These are phyloP conservation scores for Boehmeria nivea DNA, from an alignment of 306 rosid species.

Conservation along the genomic window DNA sequence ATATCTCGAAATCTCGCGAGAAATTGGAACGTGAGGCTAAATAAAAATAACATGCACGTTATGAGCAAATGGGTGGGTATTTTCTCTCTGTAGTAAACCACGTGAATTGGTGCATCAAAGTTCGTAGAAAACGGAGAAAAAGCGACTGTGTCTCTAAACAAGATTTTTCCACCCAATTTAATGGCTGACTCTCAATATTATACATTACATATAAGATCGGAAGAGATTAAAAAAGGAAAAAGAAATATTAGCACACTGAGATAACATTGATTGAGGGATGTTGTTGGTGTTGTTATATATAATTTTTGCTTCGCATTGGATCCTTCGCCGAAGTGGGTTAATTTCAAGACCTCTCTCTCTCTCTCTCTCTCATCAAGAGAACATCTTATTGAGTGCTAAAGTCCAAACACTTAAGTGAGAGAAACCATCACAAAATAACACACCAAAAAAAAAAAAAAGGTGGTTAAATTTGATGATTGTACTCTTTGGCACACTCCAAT, in stretches of 20 bases:
- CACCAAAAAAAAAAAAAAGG: slow-evolving; percentile 13
- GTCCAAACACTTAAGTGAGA: slow-evolving; percentile 39
- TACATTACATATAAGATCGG: too few relatives aligned
- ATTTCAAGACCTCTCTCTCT: slow-evolving; percentile 21
- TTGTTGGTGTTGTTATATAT: slow-evolving; percentile 11
- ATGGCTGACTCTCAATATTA: slow-evolving; percentile 17
- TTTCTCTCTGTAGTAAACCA: slow-evolving; percentile 29
- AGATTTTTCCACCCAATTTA: slow-evolving; percentile 20
- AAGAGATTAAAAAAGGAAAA: slow-evolving; percentile 7
- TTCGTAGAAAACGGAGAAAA: slow-evolving; percentile 25
- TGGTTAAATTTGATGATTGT: not conserved
- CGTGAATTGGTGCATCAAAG: slow-evolving; percentile 46
- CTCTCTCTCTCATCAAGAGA: slow-evolving; percentile 19
- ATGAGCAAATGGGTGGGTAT: slow-evolving; percentile 16
- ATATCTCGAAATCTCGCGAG: slow-evolving; percentile 13
- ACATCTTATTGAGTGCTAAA: slow-evolving; percentile 31
- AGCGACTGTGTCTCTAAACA: slow-evolving; percentile 15
- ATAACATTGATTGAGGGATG: slow-evolving; percentile 6
- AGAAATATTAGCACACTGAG: not conserved
- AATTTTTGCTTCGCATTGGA: slow-evolving; percentile 51
- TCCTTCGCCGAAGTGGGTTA: slow-evolving; percentile 58
- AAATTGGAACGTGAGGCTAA: slow-evolving; percentile 11
- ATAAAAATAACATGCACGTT: slow-evolving; percentile 32
- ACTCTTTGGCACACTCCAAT: not conserved
- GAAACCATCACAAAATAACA: too few relatives aligned